phyloP scores from a whole-genome alignment of 257 asterid genomes.

The Forsythia viridissima region DNA sequence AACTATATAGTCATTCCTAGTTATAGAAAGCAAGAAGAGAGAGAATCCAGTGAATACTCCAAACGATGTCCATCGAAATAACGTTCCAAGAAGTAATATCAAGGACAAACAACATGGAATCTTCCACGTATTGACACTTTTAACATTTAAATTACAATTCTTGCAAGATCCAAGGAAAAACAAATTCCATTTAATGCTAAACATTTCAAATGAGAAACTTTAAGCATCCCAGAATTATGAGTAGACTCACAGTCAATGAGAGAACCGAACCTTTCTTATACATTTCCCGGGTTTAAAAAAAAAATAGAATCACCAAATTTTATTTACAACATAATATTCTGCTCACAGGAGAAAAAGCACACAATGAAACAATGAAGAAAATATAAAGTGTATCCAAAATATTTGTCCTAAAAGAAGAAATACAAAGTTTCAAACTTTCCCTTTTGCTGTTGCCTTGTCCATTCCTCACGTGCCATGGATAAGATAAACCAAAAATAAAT shows the following conservation, averaged over 20 bases:
- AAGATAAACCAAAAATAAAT: constrained; percentile 7
- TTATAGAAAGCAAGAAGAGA: constrained; percentile 19
- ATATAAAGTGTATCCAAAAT: neutral
- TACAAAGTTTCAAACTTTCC: neutral
- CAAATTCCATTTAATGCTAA: neutral
- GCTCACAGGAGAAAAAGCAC: neutral
- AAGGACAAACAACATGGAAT: constrained; percentile 27
- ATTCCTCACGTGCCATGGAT: constrained; percentile 1
- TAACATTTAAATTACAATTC: neutral
- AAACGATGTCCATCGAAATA: constrained; percentile 16
- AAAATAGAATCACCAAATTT: neutral
- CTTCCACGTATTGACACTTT: neutral
- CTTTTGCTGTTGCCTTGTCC: neutral
- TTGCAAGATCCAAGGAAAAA: constrained; percentile 9
- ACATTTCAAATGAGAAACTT: constrained; percentile 9
- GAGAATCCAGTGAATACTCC: neutral
- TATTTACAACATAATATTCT: neutral
- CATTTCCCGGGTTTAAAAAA: neutral
- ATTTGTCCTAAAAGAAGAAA: neutral
- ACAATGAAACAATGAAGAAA: neutral
- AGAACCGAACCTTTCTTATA: constrained; percentile 1
- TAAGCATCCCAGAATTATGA: neutral
- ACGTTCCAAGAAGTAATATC: constrained; percentile 11
- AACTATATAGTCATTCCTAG: constrained; percentile 14
- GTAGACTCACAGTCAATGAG: neutral